Evolutionary conservation across 805 yeast genomes (phyloP), one percentile per base, ranked within the genome.

Genomic region (Ogataea paradorogensis): DNA sequence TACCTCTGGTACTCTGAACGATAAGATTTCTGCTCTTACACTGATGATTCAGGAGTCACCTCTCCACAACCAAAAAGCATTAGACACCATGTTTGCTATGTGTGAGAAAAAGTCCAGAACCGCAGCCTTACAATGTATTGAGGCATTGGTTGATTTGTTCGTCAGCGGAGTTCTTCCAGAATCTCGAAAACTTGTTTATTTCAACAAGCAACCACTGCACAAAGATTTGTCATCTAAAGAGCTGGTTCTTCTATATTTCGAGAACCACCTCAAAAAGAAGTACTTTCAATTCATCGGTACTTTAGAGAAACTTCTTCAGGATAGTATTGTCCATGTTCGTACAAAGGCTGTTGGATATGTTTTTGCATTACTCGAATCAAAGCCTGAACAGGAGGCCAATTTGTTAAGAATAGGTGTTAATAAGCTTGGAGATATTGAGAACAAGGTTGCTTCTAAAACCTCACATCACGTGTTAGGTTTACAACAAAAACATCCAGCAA

Each of bases 341-440:
- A 73, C 82, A 70, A 85, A 79, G 47, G 79, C 84, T 21, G 76
- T 89, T 24, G 69, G 77, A 28, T 89, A 86, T 56, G 74, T 90
- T 23, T 85, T 89, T 51, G 95, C 85, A 42, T 69, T 93, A 30
- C 67, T 93, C 44, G 80, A 80, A 48, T 71, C 83, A 5, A 91
- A 90, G 62, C 98, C 99, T 4, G 99, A 93, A 67, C 99, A 93
- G 69, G 99, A 93, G 63, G 95, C 82, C 37, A 93, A 93, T 61
- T 69, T 93, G 50, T 71, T 93, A 53, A 76, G 89, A 52, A 71
- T 93, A 38, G 96, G 95, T 38, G 93, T 89, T 32, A 93, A 93
- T 62, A 93, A 93, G 61, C 71, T 93, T 26, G 99, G 99, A 65
- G 99, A 93, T 59, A 75, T 76, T 30, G 96, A 91, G 47, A 84